Percentiles rank a stretch among this genome's conserved stretches.
phyloP scores from a whole-genome alignment of 371 early-diverging fungal genomes.

The Funneliformis caledonium region DNA sequence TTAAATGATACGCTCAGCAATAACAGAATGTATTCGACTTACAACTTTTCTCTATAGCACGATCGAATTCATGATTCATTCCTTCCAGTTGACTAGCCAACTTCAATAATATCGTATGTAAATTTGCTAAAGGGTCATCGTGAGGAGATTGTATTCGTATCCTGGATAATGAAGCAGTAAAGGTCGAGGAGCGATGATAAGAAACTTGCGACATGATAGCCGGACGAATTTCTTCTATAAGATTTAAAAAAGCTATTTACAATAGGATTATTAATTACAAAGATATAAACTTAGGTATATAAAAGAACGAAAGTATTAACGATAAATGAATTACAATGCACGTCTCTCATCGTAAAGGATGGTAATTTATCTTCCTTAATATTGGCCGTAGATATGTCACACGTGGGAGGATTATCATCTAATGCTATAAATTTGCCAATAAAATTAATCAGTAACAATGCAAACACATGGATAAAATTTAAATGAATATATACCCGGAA shows the following conservation, averaged over 20 bases:
- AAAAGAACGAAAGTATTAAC: not conserved
- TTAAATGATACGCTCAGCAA: not conserved
- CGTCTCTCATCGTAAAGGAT: slow-evolving; percentile 56
- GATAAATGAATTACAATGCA: slow-evolving; percentile 55
- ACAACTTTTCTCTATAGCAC: slow-evolving; percentile 55
- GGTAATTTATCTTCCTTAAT: slow-evolving; percentile 56
- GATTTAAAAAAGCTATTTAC: slow-evolving; percentile 4
- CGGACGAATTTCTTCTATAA: slow-evolving; percentile 19
- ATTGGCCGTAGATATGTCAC: slow-evolving; percentile 66
- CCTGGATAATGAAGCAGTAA: slow-evolving; percentile 37
- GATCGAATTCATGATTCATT: slow-evolving; percentile 62
- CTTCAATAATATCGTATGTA: slow-evolving; percentile 57
- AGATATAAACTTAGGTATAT: slow-evolving; percentile 36
- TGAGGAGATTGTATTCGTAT: slow-evolving; percentile 40
- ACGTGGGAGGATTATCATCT: slow-evolving; percentile 66
- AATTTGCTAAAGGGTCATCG: slow-evolving; percentile 49
- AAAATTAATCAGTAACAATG: not conserved
- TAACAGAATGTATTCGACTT: slow-evolving; percentile 16
- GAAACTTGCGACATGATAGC: slow-evolving; percentile 4
- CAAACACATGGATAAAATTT: not conserved
- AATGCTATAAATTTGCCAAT: slow-evolving; percentile 45
- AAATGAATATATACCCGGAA: slow-evolving; percentile 47
- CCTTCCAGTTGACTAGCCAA: slow-evolving; percentile 65
- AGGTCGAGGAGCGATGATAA: slow-evolving; percentile 38
- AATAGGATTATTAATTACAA: slow-evolving; percentile 40